Evolutionary conservation across 768 basidiomycete genomes (phyloP).

Genomic region (Trametes punicea): DNA sequence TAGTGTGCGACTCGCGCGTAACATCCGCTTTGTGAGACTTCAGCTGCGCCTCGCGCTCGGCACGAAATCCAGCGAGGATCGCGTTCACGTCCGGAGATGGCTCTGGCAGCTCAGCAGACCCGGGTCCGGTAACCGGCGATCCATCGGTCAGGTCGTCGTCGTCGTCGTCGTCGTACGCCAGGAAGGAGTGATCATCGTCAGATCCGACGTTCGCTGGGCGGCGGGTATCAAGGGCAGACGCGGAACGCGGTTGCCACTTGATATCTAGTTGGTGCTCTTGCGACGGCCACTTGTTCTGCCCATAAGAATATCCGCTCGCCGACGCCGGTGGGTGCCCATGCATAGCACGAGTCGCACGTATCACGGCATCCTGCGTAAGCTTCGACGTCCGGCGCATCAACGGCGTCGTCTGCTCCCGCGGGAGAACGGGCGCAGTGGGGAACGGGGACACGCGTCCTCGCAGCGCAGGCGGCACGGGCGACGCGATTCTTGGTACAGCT

Average conservation of each 20-base stretch:
- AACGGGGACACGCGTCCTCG: slow-evolving; percentile 20
- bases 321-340: slow-evolving; percentile 10
- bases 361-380: slow-evolving; percentile 14
- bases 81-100: slow-evolving; percentile 14
- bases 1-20: slow-evolving; percentile 9
- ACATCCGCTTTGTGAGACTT: neutral
- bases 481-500: slow-evolving; percentile 11
- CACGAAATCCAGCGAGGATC: slow-evolving; percentile 12
- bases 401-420: slow-evolving; percentile 20
- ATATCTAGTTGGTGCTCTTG: slow-evolving; percentile 15
- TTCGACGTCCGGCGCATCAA: slow-evolving; percentile 23
- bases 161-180: slow-evolving; percentile 21
- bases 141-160: slow-evolving; percentile 13
- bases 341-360: neutral
- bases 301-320: slow-evolving; percentile 12
- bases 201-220: neutral
- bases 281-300: slow-evolving; percentile 16
- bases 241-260: slow-evolving; percentile 26
- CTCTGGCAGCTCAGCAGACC: slow-evolving; percentile 9
- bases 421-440: slow-evolving; percentile 29
- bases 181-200: slow-evolving; percentile 9
- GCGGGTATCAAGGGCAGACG: slow-evolving; percentile 18
- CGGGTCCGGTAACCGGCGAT: slow-evolving; percentile 8
- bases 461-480: slow-evolving; percentile 12
- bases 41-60: neutral